Conservation (phyloP, 1,139 yeast species). For the Kodamaea sp. region DNA sequence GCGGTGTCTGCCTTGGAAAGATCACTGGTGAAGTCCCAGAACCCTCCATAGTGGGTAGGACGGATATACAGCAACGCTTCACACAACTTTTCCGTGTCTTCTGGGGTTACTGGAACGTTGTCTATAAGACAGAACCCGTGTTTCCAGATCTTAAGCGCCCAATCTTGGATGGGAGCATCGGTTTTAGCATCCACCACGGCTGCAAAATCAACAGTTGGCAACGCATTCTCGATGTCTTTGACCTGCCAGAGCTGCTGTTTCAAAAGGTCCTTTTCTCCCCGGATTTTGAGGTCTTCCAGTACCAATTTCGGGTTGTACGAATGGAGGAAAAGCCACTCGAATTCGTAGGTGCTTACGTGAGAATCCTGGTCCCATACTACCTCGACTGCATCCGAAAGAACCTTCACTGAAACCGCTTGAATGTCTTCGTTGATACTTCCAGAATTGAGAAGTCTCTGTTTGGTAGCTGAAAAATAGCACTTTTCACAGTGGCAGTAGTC, state of each 20-base stretch:
- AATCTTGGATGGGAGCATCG: constrained; percentile 50
- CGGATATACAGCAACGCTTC: constrained; percentile 64
- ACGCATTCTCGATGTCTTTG: constrained; percentile 37
- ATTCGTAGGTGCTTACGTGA: constrained; percentile 51
- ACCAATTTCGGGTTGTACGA: constrained; percentile 58
- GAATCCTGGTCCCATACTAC: constrained; percentile 50
- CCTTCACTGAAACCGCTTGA: constrained; percentile 27
- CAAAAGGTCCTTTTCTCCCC: constrained; percentile 31
- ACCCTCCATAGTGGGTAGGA: constrained; percentile 79
- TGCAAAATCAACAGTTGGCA: constrained; percentile 56
- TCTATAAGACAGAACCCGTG: constrained; percentile 68
- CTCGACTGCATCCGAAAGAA: constrained; percentile 20
- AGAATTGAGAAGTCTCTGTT: constrained; percentile 65
- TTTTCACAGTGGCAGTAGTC: constrained; percentile 68
- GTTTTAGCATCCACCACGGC: constrained; percentile 45
- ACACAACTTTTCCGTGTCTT: constrained; percentile 60
- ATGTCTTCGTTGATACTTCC: constrained; percentile 53
- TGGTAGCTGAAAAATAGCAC: constrained; percentile 62
- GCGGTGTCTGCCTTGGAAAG: constrained; percentile 74
- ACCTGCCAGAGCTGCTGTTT: constrained; percentile 49
- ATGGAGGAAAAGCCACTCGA: constrained; percentile 58
- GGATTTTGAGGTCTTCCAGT: constrained; percentile 27
- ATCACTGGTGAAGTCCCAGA: constrained; percentile 81
- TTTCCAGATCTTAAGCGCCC: constrained; percentile 59
- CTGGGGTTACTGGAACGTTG: constrained; percentile 62